Evolutionary conservation across 345 rosid species (phyloP).

Genomic region (Aegle marmelos): DNA sequence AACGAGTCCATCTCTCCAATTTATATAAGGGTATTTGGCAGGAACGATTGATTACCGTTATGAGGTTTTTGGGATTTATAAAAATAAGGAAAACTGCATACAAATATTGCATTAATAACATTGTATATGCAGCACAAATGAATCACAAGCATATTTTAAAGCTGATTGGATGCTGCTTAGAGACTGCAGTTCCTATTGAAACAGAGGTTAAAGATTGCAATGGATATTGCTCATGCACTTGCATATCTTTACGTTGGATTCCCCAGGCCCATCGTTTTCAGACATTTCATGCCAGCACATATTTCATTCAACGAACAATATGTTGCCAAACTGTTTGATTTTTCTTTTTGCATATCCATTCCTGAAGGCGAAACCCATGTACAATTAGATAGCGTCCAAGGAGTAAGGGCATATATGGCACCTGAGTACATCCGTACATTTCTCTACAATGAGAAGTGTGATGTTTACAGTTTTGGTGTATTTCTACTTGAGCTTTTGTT

Average conservation of each 20-base stretch:
- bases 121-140: not conserved
- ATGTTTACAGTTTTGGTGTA: slow-evolving; percentile 18
- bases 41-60: slow-evolving; percentile 9
- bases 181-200: not conserved
- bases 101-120: not conserved
- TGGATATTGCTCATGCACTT: slow-evolving; percentile 16
- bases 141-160: not conserved
- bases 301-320: slow-evolving; percentile 2
- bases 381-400: not conserved
- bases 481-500: not conserved
- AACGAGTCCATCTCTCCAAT: not conserved
- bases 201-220: not conserved
- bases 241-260: slow-evolving; percentile 23
- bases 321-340: slow-evolving; percentile 19
- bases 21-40: slow-evolving; percentile 6
- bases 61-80: not conserved
- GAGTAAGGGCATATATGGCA: not conserved
- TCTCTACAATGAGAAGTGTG: slow-evolving; percentile 25
- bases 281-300: not conserved
- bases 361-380: slow-evolving; percentile 19
- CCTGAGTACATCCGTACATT: slow-evolving; percentile 41
- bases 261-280: slow-evolving; percentile 10
- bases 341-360: slow-evolving; percentile 1
- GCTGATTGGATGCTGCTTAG: slow-evolving; percentile 1
- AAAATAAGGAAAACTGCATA: too few species aligned